phyloP scores from a whole-genome alignment of 208 protist genomes.

The Borovskyia barvae region DNA sequence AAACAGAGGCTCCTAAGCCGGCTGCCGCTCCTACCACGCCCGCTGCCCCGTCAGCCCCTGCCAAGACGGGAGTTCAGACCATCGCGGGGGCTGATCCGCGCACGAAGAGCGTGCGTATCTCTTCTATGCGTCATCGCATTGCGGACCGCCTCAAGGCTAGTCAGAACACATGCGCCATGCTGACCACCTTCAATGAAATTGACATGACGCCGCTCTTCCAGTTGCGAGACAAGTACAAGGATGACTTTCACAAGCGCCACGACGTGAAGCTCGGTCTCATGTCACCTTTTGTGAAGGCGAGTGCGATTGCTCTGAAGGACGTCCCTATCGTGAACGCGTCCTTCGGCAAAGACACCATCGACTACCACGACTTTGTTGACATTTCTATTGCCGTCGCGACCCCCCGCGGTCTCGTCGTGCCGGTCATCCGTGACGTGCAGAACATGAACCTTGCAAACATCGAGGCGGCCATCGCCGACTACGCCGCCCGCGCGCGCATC shows the following conservation, averaged over 20 bases:
- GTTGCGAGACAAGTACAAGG: conserved; percentile 97
- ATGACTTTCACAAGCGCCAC: conserved; percentile 97
- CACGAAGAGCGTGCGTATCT: conserved; percentile 89
- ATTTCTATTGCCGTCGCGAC: conserved; percentile 98
- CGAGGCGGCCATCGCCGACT: conserved; percentile 93
- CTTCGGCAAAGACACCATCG: conserved; percentile 94
- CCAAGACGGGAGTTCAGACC: conserved; percentile 24
- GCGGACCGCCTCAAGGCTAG: conserved; percentile 97
- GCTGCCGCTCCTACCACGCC: conserved; percentile 6
- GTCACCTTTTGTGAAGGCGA: conserved; percentile 98
- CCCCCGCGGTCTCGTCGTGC: conserved; percentile 96
- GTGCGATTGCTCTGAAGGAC: conserved; percentile 94
- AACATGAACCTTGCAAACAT: conserved; percentile 95
- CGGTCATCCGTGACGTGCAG: conserved; percentile 97
- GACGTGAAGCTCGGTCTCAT: conserved; percentile 99
- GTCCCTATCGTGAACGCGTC: conserved; percentile 96
- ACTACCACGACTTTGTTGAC: conserved; percentile 98
- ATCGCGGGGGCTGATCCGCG: conserved; percentile 66
- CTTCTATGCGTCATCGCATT: conserved; percentile 94
- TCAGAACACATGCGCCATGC: conserved; percentile 98
- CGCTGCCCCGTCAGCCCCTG: conserved; percentile 25
- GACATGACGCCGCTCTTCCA: conserved; percentile 96
- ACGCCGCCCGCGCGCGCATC: conserved; percentile 88
- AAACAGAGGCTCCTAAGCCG: conserved; percentile 9
- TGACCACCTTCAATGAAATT: conserved; percentile 99